Evolutionary conservation across 169 alveolate species (phyloP).

Genomic region (Sarcocystis neurona): DNA sequence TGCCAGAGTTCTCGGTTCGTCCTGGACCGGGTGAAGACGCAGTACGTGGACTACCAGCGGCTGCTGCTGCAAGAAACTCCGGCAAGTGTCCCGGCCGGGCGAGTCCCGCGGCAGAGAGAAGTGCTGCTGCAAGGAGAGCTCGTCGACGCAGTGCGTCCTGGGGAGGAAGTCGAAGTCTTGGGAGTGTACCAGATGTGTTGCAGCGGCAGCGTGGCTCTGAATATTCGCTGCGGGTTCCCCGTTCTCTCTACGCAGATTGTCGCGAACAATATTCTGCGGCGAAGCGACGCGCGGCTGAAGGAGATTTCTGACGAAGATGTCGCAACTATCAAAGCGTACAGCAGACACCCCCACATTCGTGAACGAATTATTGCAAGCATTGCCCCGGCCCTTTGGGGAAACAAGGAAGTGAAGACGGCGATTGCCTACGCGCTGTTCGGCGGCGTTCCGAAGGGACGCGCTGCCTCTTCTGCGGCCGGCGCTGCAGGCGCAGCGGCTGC

Average conservation of each 20-base stretch:
- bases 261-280: constrained; percentile 45
- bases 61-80: constrained; percentile 83
- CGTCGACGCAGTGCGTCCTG: constrained; percentile 98
- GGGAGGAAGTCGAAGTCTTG: constrained; percentile 97
- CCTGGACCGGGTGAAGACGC: constrained; percentile 73
- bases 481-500: constrained; percentile 97
- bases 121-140: constrained; percentile 95
- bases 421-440: constrained; percentile 92
- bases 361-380: constrained; percentile 93
- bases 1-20: constrained; percentile 59
- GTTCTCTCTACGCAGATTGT: constrained; percentile 47
- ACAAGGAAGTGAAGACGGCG: constrained; percentile 90
- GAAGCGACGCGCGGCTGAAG: constrained; percentile 33
- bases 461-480: too few species aligned
- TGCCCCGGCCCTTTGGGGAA: constrained; percentile 99
- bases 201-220: constrained; percentile 72
- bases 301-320: constrained; percentile 59
- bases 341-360: constrained; percentile 93
- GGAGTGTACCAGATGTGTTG: constrained; percentile 91
- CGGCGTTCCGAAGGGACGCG: constrained; percentile 91
- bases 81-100: constrained; percentile 83
- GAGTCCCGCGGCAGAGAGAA: constrained; percentile 98
- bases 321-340: constrained; percentile 17
- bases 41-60: constrained; percentile 95
- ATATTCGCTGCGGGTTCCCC: constrained; percentile 90